Percentiles rank a stretch among this genome's conserved stretches.
phyloP scores from a whole-genome alignment of 2,329 filamentous ascomycete species.

The Zalaria sp. region DNA sequence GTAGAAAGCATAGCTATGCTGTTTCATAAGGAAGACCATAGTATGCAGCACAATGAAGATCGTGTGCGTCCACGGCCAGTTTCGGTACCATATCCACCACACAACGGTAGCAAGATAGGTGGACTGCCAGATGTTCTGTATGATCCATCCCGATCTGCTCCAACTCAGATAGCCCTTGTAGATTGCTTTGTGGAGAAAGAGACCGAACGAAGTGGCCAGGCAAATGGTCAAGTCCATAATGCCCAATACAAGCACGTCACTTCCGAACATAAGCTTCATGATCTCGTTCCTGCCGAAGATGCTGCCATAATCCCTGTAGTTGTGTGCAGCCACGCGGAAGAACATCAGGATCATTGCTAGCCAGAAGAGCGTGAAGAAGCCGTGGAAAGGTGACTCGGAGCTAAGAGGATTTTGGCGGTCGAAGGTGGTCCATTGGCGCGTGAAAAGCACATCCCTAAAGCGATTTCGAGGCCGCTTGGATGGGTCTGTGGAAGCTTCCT shows the following conservation, averaged over 20 bases:
- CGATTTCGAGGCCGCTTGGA: constrained; percentile 22
- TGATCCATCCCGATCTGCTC: constrained; percentile 55
- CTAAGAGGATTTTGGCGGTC: constrained; percentile 55
- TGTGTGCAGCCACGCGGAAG: constrained; percentile 50
- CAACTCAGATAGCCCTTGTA: constrained; percentile 48
- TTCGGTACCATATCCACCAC: constrained; percentile 51
- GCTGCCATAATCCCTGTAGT: constrained; percentile 55
- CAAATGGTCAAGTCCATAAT: constrained; percentile 59
- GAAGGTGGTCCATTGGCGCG: constrained; percentile 58
- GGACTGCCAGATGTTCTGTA: constrained; percentile 63
- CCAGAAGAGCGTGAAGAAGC: constrained; percentile 73
- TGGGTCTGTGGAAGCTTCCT: constrained; percentile 18
- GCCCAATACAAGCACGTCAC: constrained; percentile 35
- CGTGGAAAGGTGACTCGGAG: constrained; percentile 57
- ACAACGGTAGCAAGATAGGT: constrained; percentile 48
- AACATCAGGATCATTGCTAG: constrained; percentile 53
- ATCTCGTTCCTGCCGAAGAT: constrained; percentile 60
- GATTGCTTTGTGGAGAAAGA: constrained; percentile 49
- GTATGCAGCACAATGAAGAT: constrained; percentile 65
- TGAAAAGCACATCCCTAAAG: constrained; percentile 52
- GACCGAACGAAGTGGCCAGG: constrained; percentile 48
- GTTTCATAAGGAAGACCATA: constrained; percentile 69
- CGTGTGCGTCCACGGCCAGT: constrained; percentile 76
- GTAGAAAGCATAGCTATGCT: constrained; percentile 67
- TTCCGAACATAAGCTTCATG: constrained; percentile 50